These are phyloP conservation scores for Emmonsia crescens DNA, from an alignment of 2,329 filamentous ascomycete genomes.

Conservation along the genomic window DNA sequence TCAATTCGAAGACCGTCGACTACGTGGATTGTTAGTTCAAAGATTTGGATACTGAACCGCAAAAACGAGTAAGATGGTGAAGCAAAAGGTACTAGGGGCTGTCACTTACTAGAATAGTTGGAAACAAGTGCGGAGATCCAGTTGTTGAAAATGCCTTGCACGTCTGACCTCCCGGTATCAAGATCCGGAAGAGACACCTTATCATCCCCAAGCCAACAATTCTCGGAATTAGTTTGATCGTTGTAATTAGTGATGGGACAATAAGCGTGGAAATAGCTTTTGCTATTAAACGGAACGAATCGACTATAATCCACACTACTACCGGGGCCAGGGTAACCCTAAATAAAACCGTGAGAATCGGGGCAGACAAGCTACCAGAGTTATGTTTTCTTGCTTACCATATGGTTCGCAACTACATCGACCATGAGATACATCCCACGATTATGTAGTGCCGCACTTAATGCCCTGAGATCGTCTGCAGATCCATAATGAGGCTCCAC, in stretches of 20 bases:
- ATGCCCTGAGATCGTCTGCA: constrained; percentile 35
- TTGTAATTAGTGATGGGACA: constrained; percentile 45
- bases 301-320: constrained; percentile 42
- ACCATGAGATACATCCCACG: constrained; percentile 44
- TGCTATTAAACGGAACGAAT: constrained; percentile 45
- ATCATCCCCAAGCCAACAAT: constrained; percentile 46
- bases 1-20: constrained; percentile 41
- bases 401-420: constrained; percentile 43
- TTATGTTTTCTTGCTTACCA: constrained; percentile 3
- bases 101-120: constrained; percentile 48
- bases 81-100: not conserved
- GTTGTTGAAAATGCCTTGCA: constrained; percentile 42
- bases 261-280: constrained; percentile 51
- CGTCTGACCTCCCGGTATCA: constrained; percentile 41
- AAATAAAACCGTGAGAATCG: not conserved
- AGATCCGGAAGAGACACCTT: constrained; percentile 51
- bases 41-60: not conserved
- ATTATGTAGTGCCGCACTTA: constrained; percentile 36
- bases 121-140: constrained; percentile 50
- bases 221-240: constrained; percentile 35
- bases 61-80: not conserved
- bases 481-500: constrained; percentile 42
- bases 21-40: not conserved
- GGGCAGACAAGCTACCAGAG: not conserved
- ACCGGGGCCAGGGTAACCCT: constrained; percentile 35